Conservation (phyloP, 2,329 filamentous ascomycete species). For the Akanthomyces uredinophilus region DNA sequence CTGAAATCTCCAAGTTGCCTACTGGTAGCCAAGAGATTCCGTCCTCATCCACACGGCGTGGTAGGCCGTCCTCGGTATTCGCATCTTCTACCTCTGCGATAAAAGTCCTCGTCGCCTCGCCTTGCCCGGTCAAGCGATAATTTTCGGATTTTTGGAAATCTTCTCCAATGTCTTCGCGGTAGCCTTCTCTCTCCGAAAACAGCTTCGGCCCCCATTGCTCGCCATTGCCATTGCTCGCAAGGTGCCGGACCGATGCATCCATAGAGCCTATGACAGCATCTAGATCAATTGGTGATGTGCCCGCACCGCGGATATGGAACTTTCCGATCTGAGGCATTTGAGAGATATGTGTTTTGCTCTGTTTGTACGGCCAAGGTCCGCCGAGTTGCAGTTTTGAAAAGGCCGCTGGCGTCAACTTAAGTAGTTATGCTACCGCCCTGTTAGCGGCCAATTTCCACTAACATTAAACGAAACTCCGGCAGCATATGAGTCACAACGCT, state of each 20-base stretch:
- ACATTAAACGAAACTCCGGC: no score
- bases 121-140: background rate
- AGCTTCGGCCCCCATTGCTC: slow-evolving; percentile 7
- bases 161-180: background rate
- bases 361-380: background rate
- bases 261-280: slow-evolving; percentile 3
- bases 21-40: background rate
- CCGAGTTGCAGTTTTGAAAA: no score
- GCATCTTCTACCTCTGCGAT: slow-evolving; percentile 5
- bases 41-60: background rate
- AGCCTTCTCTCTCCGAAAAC: background rate
- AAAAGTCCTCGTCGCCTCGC: background rate
- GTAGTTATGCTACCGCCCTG: no score
- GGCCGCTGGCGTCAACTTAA: no score
- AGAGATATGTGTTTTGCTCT: background rate
- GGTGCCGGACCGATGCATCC: background rate
- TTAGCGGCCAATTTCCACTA: no score
- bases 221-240: background rate
- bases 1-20: background rate
- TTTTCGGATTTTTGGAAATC: background rate
- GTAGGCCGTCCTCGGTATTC: background rate
- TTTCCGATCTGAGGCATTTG: background rate
- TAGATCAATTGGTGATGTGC: background rate
- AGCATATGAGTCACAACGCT: no score
- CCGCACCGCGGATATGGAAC: background rate